Base-by-base conservation (phyloP, 1,139 yeast genomes). In the Hyphopichia burtonii region DNA sequence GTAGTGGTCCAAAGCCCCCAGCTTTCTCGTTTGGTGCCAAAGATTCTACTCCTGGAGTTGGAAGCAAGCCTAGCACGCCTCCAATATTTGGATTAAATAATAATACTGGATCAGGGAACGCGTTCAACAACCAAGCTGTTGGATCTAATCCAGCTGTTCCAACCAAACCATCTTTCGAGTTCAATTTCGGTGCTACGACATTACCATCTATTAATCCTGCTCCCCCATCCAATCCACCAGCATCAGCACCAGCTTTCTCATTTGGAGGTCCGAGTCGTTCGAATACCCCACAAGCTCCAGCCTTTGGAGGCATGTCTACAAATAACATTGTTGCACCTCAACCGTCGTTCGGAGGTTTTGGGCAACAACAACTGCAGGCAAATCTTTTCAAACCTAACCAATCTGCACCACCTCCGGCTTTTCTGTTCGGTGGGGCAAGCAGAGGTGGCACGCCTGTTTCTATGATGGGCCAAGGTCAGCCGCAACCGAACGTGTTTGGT, bases 371-470 rank as follows among this genome's bases (percentile, higher is more conserved):
- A 6, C 8, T 20, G 8, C 38, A 23, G 20, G 7, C 35, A 18
- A 44, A 42, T n/a, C 35, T 44, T n/a, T 50, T 49, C 28, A 41
- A 38, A 22, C 48, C 47, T 25, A 43, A 42, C n/a, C 38, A 38
- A 12, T 17, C 34, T n/a, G 17, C 35, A 41, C 33, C 33, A 7
- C 37, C 43, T 44, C 66, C 68, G 12, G 56, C 66, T 1, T 41
- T 54, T 17, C 53, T 63, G 25, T 61, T 59, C 44, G 53, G 52
- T 3, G 52, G 45, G 12, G 34, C 37, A 12, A 20, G 31, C 14
- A 36, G 23, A 36, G 37, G 31, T 4, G 31, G 27, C 28, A 31
- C 34, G 3, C 34, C 34, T n/a, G 34, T 9, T 6, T 5, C 8
- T 6, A 25, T 25, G 28, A 25, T 25, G 28, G 28, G 28, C 11